These are phyloP conservation scores for Pochonia chlamydosporia DNA, from an alignment of 2,329 filamentous ascomycete species.

Conservation along the genomic window DNA sequence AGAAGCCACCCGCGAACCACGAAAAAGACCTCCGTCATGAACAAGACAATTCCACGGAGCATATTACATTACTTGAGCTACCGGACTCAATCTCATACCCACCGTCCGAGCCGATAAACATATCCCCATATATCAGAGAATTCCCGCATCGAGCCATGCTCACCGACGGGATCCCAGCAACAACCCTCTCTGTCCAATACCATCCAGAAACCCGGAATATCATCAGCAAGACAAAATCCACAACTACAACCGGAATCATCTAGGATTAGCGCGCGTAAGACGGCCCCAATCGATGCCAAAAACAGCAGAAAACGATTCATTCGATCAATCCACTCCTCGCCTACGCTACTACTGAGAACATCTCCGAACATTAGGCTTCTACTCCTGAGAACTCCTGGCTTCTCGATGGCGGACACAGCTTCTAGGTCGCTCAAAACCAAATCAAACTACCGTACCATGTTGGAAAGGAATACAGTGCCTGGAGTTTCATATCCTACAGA, in stretches of 20 bases:
- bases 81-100: slow-evolving; percentile 58
- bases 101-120: slow-evolving; percentile 29
- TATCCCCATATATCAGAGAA: slow-evolving; percentile 34
- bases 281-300: slow-evolving; percentile 50
- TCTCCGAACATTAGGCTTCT: slow-evolving; percentile 93
- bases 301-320: slow-evolving; percentile 66
- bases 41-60: slow-evolving; percentile 39
- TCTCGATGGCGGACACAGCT: slow-evolving; percentile 52
- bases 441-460: slow-evolving; percentile 95
- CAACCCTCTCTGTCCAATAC: slow-evolving; percentile 44
- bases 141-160: slow-evolving; percentile 27
- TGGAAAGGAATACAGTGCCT: slow-evolving; percentile 86
- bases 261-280: slow-evolving; percentile 43
- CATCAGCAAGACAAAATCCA: slow-evolving; percentile 61
- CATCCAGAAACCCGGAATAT: slow-evolving; percentile 33
- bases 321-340: slow-evolving; percentile 72
- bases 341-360: slow-evolving; percentile 80
- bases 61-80: slow-evolving; percentile 57
- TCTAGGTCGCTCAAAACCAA: slow-evolving; percentile 81
- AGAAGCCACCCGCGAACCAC: slow-evolving; percentile 31
- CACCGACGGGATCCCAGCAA: slow-evolving; percentile 45
- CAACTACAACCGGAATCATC: slow-evolving; percentile 48
- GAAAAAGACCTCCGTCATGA: slow-evolving; percentile 29
- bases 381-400: slow-evolving; percentile 55
- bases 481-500: slow-evolving; percentile 88